Evolutionary conservation across 1,284 basidiomycete genomes (phyloP).

Genomic region (Ustilago shanxiensis): DNA sequence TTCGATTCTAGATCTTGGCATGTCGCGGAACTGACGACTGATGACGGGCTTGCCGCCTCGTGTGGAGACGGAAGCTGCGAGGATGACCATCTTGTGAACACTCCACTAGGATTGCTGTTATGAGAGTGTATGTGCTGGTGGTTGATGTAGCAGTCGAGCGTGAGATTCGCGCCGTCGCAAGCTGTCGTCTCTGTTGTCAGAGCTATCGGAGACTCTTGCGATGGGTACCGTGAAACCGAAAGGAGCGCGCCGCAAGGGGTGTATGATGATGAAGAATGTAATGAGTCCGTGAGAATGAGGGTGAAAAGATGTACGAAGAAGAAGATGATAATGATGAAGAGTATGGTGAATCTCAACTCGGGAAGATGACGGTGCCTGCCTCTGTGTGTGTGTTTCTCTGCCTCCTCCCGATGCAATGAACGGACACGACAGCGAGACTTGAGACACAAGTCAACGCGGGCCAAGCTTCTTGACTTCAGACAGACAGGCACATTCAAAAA

Average conservation of each 20-base stretch:
- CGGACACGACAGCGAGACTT: slow-evolving; percentile 37
- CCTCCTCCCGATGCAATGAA: not conserved
- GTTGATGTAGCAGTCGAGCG: not conserved
- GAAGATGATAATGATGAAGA: slow-evolving; percentile 23
- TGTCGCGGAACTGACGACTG: slow-evolving; percentile 94
- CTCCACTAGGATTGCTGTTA: not conserved
- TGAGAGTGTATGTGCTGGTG: slow-evolving; percentile 1
- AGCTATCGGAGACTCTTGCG: not conserved
- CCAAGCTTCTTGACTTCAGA: slow-evolving; percentile 9
- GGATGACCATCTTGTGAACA: slow-evolving; percentile 76
- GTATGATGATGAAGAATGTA: not conserved
- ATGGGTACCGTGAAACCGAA: not conserved
- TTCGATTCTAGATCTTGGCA: slow-evolving; percentile 92
- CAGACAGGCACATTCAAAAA: not conserved
- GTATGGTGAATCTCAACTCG: slow-evolving; percentile 15
- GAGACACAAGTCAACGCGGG: slow-evolving; percentile 13
- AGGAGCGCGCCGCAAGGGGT: not conserved
- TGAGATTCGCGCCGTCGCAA: not conserved
- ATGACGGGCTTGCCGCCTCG: slow-evolving; percentile 94
- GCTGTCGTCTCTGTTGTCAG: not conserved
- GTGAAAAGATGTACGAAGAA: not conserved
- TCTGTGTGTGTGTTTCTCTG: slow-evolving; percentile 8
- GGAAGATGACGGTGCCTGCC: slow-evolving; percentile 7
- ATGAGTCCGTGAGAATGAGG: not conserved
- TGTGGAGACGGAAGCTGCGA: slow-evolving; percentile 92